Evolutionary conservation across 164 flowering plant species (phyloP), one percentile per base, ranked within the genome.

Genomic region (Vitis amurensis): DNA sequence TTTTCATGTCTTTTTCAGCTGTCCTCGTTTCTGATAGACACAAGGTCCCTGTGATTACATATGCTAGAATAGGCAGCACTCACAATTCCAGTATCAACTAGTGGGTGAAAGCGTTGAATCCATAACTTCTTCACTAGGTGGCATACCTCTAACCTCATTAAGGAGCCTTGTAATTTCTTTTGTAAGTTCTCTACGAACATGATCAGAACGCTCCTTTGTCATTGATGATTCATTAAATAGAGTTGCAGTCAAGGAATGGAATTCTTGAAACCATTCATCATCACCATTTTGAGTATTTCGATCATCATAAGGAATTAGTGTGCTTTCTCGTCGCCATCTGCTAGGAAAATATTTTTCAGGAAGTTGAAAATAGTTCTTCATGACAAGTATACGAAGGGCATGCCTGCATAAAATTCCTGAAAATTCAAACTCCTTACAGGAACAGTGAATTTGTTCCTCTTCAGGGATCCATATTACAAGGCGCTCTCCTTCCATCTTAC

Each of bases 351-450:
- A 88, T 37, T 71, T 88, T n/a, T 88, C 87, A 16, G 91, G 94
- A 63, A 88, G 81, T 71, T 88, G 84, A 69, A 88, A 90, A 75
- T 83, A 88, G 67, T 90, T 86, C 80, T 88, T 90, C 1, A 73
- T 53, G 3, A 83, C 44, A 50, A 88, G 80, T 30, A 90, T 77
- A 5, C 90, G 85, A 50, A 90, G 78, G 31, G 87, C 77, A 73
- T 90, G 94, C 63, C 94, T 79, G 78, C 94, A 90, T 51, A 86
- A 52, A 5, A 83, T 79, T 52, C 94, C 91, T 29, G 91, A 86
- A 50, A 78, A 81, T 66, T 86, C 94, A 81, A 88, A 88, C 67
- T 79, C 85, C 68, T 88, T 86, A 67, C 94, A 90, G 11, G 89
- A 86, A 61, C 94, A 88, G 66, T 80, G 86, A 55, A 85, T 76